A percentile compares a stretch with the other conserved stretches of the same genome.
Conservation (phyloP, 1,284 basidiomycete species). For the Inonotus obliquus region DNA sequence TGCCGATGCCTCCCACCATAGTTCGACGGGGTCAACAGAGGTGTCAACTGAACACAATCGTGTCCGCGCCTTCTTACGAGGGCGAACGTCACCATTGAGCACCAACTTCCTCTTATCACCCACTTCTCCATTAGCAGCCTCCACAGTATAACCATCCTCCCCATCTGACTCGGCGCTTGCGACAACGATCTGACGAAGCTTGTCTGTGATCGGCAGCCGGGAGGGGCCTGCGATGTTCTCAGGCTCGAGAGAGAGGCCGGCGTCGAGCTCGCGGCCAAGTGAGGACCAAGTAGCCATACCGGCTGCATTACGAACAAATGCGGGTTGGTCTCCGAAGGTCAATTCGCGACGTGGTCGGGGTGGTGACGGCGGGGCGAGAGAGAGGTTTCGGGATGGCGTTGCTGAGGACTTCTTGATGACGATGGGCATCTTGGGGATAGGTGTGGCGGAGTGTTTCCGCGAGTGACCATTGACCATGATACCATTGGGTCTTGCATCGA, state of each 20-base stretch:
- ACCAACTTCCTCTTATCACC: slow-evolving; percentile 64
- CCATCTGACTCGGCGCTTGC: slow-evolving; percentile 33
- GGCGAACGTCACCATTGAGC: slow-evolving; percentile 32
- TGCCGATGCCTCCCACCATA: slow-evolving; percentile 73
- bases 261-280: slow-evolving; percentile 47
- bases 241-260: slow-evolving; percentile 40
- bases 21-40: slow-evolving; percentile 40
- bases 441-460: slow-evolving; percentile 20
- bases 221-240: slow-evolving; percentile 17
- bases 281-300: slow-evolving; percentile 64
- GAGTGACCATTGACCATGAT: slow-evolving; percentile 32
- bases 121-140: slow-evolving; percentile 33
- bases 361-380: slow-evolving; percentile 5
- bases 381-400: neutral
- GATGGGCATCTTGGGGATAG: slow-evolving; percentile 22
- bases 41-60: slow-evolving; percentile 26
- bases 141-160: slow-evolving; percentile 26
- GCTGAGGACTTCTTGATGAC: neutral
- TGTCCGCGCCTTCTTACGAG: slow-evolving; percentile 41
- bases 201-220: slow-evolving; percentile 28
- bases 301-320: slow-evolving; percentile 72
- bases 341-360: slow-evolving; percentile 29
- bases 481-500: slow-evolving; percentile 32
- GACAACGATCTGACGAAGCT: slow-evolving; percentile 39
- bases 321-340: slow-evolving; percentile 60